Base-by-base conservation (phyloP, 176 grass and related monocot species). In the Carex myosuroides region DNA sequence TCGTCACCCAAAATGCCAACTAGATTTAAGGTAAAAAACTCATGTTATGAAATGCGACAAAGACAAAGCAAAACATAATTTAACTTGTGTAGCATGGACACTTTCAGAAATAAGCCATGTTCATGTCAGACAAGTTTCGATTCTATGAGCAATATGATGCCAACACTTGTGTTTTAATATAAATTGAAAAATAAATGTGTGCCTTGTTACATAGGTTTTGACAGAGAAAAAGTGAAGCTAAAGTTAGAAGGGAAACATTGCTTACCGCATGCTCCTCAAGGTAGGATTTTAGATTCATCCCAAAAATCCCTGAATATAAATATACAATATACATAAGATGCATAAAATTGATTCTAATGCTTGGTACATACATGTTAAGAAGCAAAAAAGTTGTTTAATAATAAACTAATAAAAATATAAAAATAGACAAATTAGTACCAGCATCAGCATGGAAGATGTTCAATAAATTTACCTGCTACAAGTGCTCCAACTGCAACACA, bases 201-300 rank as follows among this genome's bases (percentile, higher is more conserved):
- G 70, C 14, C n/a, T 6, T 73, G 42, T 37, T 68, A 53, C 71
- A 53, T 75, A 53, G 71, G 21, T 53, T 75, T 75, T 50, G 20
- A 68, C 53, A 35, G 32, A 73, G 67, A 41, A 83, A 57, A 83
- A 54, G 44, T 14, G 74, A 75, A 88, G 61, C 53, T 65, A 65
- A 83, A 86, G 18, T 75, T 83, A 4, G 58, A 59, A 30, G 13
- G 13, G 74, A 46, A 13, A 26, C 72, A 73, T 70, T 58, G 29
- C 88, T 85, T 98, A 98, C 96, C 96, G 72, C 26, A 39, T 95
- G 87, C 6, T 73, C 84, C 88, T 98, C 96, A 0, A 98, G 96
- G 71, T 90, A 98, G 7, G 96, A 98, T 82, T 75, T 83, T 52
- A 98, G 91, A 56, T 98, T 98, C 96, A 98, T 95, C 80, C 96